Percentiles rank a stretch among this genome's conserved stretches.
These are phyloP conservation scores for Microstroma glucosiphilum DNA, from an alignment of 1,284 basidiomycete species.

Conservation along the genomic window DNA sequence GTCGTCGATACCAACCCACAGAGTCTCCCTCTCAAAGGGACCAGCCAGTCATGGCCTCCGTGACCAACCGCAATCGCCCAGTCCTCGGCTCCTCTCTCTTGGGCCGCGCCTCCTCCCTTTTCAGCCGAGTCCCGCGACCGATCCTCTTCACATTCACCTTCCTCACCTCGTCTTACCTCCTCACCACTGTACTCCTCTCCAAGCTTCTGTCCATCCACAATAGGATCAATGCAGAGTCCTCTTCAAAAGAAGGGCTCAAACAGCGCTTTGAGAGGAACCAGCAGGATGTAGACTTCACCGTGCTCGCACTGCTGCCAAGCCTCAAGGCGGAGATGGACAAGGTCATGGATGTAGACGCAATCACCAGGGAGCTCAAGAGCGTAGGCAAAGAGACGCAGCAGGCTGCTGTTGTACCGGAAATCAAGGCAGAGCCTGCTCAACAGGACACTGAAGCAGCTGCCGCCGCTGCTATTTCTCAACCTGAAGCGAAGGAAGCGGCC, in stretches of 20 bases:
- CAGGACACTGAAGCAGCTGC: not conserved
- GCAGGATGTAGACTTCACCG: slow-evolving; percentile 72
- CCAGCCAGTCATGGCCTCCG: too few species aligned
- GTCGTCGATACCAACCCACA: too few species aligned
- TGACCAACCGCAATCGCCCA: too few species aligned
- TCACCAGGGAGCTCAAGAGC: slow-evolving; percentile 64
- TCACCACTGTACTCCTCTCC: slow-evolving; percentile 6
- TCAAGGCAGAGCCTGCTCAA: too few species aligned
- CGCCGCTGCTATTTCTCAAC: not conserved
- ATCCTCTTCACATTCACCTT: slow-evolving; percentile 1
- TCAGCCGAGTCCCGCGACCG: not conserved
- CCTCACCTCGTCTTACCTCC: slow-evolving; percentile 3
- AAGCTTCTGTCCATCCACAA: not conserved
- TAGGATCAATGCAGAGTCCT: not conserved
- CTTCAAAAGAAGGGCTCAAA: slow-evolving; percentile 56
- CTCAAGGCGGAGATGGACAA: slow-evolving; percentile 66
- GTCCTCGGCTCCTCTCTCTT: not conserved
- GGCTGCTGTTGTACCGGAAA: too few species aligned
- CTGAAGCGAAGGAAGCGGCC: not conserved
- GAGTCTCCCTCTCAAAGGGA: too few species aligned
- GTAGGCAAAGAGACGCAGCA: not conserved
- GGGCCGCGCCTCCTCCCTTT: not conserved
- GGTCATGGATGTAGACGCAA: slow-evolving; percentile 73
- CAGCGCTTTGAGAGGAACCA: slow-evolving; percentile 74
- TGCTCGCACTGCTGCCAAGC: slow-evolving; percentile 71